Conservation (phyloP, 2,329 filamentous ascomycete genomes). For the Venturia asperata region DNA sequence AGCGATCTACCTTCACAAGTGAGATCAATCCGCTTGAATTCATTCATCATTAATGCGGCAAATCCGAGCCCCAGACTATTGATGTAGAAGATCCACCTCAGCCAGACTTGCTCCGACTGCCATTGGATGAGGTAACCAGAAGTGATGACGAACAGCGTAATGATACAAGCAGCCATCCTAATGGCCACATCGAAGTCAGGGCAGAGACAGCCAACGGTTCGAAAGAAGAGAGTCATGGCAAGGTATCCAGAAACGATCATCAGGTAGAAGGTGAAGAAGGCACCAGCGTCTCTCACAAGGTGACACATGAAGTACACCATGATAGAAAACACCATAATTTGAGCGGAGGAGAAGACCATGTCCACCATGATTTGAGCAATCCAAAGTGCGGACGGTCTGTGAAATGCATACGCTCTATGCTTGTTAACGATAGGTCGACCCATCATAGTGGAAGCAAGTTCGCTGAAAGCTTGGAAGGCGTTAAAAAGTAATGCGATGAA, state of each 20-base stretch:
- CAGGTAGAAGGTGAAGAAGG: slow-evolving; percentile 71
- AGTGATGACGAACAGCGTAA: slow-evolving; percentile 75
- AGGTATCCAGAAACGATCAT: slow-evolving; percentile 31
- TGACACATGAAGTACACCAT: slow-evolving; percentile 77
- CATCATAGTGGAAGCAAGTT: slow-evolving; percentile 67
- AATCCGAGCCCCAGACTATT: slow-evolving; percentile 71
- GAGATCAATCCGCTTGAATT: slow-evolving; percentile 64
- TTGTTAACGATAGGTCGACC: slow-evolving; percentile 75
- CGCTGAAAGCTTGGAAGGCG: slow-evolving; percentile 77
- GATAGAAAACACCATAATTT: slow-evolving; percentile 65
- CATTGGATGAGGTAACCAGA: slow-evolving; percentile 81
- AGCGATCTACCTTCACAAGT: slow-evolving; percentile 62
- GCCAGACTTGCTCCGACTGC: slow-evolving; percentile 64
- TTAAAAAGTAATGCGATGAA: slow-evolving; percentile 79
- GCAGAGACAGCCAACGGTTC: slow-evolving; percentile 65
- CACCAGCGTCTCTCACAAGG: slow-evolving; percentile 59
- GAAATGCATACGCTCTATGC: slow-evolving; percentile 70
- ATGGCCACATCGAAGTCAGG: slow-evolving; percentile 81
- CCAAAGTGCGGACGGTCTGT: slow-evolving; percentile 74
- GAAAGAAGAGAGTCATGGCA: slow-evolving; percentile 70
- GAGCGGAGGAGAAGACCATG: slow-evolving; percentile 60
- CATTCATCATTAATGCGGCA: slow-evolving; percentile 75
- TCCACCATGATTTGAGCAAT: slow-evolving; percentile 78
- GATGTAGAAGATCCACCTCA: slow-evolving; percentile 74
- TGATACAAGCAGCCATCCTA: slow-evolving; percentile 68